Conservation (phyloP, 2,329 filamentous ascomycete genomes). For the Curvularia sp. region DNA sequence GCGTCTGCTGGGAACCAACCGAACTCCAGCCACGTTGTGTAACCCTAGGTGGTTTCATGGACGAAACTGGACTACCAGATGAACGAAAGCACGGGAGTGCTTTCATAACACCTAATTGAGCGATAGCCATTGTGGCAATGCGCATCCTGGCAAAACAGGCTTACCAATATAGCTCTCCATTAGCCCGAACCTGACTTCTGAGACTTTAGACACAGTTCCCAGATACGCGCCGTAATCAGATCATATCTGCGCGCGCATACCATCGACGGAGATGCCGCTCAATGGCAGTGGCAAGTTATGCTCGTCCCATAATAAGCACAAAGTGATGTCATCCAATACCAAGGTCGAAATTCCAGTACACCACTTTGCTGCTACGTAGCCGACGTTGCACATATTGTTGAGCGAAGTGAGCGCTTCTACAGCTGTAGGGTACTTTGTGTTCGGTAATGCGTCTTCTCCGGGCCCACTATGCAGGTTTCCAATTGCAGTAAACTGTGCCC, state of each 20-base stretch:
- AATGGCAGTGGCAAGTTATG: constrained; percentile 51
- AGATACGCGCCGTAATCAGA: constrained; percentile 30
- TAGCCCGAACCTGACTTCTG: constrained; percentile 29
- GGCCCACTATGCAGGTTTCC: constrained; percentile 59
- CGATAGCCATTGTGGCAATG: constrained; percentile 8
- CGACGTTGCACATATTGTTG: constrained; percentile 57
- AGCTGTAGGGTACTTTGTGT: constrained; percentile 54
- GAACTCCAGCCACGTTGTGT: constrained; percentile 11
- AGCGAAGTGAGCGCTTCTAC: constrained; percentile 51
- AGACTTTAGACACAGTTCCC: constrained; percentile 25
- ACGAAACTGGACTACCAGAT: constrained; percentile 18
- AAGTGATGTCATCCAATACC: constrained; percentile 52
- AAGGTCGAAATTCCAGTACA: constrained; percentile 34
- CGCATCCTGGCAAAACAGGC: constrained; percentile 22
- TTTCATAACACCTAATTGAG: constrained; percentile 12
- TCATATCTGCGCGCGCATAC: constrained; percentile 48
- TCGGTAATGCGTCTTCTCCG: constrained; percentile 53
- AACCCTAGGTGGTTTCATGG: constrained; percentile 16
- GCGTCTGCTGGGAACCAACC: constrained; percentile 33
- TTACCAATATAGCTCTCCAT: constrained; percentile 38
- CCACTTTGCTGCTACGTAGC: constrained; percentile 61
- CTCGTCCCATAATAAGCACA: constrained; percentile 55
- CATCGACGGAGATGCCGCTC: constrained; percentile 59
- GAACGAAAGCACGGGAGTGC: constrained; percentile 19
- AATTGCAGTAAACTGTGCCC: constrained; percentile 58